Evolutionary conservation across 768 basidiomycete species (phyloP).

Genomic region (Leucocoprinus birnbaumii): DNA sequence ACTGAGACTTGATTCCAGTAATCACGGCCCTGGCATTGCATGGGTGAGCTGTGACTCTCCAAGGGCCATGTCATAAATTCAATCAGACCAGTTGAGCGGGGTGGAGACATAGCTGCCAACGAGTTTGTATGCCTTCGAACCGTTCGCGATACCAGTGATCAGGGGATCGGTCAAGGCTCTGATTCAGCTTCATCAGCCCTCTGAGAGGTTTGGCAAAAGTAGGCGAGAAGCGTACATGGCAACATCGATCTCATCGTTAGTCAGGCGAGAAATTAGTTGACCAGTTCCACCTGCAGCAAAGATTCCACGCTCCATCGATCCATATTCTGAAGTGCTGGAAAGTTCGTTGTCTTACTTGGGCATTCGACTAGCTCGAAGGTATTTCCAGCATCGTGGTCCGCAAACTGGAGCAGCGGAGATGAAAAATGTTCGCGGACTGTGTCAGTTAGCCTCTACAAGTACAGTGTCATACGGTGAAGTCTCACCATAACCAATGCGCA

Average conservation of each 20-base stretch:
- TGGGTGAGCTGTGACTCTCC: no score
- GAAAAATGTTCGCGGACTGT: no score
- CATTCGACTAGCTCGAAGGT: slow-evolving; percentile 88
- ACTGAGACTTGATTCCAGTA: slow-evolving; percentile 54
- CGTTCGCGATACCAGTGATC: slow-evolving; percentile 91
- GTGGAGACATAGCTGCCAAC: slow-evolving; percentile 91
- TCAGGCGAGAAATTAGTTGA: slow-evolving; percentile 73
- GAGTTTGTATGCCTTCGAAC: slow-evolving; percentile 83
- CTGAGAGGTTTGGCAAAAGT: neutral
- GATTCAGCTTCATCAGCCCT: no score
- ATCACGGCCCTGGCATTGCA: slow-evolving; percentile 81
- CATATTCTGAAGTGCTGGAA: no score
- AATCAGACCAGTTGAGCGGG: slow-evolving; percentile 74
- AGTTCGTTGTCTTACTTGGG: slow-evolving; percentile 59
- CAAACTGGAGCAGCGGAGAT: slow-evolving; percentile 86
- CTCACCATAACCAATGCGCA: no score
- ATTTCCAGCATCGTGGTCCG: slow-evolving; percentile 59
- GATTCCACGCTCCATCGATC: slow-evolving; percentile 7
- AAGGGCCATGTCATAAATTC: no score
- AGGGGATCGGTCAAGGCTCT: slow-evolving; percentile 87
- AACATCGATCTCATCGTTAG: slow-evolving; percentile 76
- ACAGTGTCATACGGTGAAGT: no score
- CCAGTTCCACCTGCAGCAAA: slow-evolving; percentile 69
- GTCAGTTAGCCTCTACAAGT: no score
- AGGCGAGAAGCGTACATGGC: slow-evolving; percentile 51